Base-by-base conservation (phyloP, 2,329 filamentous ascomycete genomes). In the Cryphonectria radicalis region DNA sequence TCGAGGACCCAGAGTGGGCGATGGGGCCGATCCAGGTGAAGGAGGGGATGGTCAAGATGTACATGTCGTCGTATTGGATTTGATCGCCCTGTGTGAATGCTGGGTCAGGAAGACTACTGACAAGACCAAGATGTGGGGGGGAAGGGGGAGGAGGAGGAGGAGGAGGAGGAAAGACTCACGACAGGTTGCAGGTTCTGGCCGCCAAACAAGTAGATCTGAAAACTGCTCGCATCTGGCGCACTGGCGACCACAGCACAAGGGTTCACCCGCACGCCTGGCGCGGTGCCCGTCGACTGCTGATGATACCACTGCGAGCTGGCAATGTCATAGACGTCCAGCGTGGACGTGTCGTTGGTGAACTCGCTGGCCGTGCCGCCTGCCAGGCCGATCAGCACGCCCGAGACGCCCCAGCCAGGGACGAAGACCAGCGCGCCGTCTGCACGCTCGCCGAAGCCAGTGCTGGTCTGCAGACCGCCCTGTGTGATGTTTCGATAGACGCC, bases 201-300 rank as follows among this genome's bases (percentile, higher is more conserved):
- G 17, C 91, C 92, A 77, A 92, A 94, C 81, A 94, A 87, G 80
- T 94, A 93, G 62, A 95, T 86, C 77, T 94, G 92, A 77, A 93
- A 93, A 40, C 89, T 92, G 25, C 90, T 91, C 11, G 91, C 92
- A 76, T 93, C 91, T 8, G 91, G 87, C 14, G 91, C 90, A 22
- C 89, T 89, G 59, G 89, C 91, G 25, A 92, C 87, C 0, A 91
- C 90, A 14, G 91, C 89, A 76, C 91, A 93, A 0, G 91, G 90
- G 76, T 93, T 92, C 32, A 93, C 91, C 28, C 92, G 87, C 67
- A 91, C 89, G 0, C 86, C 82, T 0, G 91, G 91, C 4, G 85
- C 86, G 2, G 83, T 80, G 2, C 92, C 92, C 1, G 86, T 87
- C 0, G 92, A 93, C 32, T 89, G 82, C 80, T 94, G 92, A 76